Evolutionary conservation across 2,329 filamentous ascomycete species (phyloP).

Genomic region (Fusarium haematococcum): DNA sequence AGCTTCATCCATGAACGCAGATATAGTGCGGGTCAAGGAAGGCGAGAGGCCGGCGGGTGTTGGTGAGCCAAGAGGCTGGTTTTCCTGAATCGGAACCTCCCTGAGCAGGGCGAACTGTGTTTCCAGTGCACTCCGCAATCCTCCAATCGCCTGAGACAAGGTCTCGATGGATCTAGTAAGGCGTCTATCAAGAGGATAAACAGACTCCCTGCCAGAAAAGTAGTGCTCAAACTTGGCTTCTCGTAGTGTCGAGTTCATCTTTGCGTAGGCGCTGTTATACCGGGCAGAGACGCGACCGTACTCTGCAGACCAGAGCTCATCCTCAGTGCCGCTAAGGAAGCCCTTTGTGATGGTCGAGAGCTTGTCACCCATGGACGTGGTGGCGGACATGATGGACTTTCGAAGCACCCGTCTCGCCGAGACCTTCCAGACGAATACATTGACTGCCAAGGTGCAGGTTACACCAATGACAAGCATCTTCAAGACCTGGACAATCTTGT

Average conservation of each 20-base stretch:
- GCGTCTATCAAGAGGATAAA: slow-evolving; percentile 82
- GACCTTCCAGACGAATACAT: slow-evolving; percentile 80
- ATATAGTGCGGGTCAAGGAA: slow-evolving; percentile 42
- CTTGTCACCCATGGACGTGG: slow-evolving; percentile 82
- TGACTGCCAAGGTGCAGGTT: slow-evolving; percentile 76
- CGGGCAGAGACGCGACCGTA: slow-evolving; percentile 71
- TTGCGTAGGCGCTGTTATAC: slow-evolving; percentile 75
- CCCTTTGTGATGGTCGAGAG: slow-evolving; percentile 83
- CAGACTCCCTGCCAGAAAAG: slow-evolving; percentile 79
- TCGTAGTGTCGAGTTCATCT: slow-evolving; percentile 80
- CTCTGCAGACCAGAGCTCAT: slow-evolving; percentile 75
- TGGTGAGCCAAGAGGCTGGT: slow-evolving; percentile 27
- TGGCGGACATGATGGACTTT: slow-evolving; percentile 77
- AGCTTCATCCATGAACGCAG: slow-evolving; percentile 53
- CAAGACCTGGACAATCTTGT: slow-evolving; percentile 84
- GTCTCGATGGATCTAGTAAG: slow-evolving; percentile 87
- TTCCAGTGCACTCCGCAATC: slow-evolving; percentile 86
- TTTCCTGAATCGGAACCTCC: slow-evolving; percentile 59
- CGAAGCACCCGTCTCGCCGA: slow-evolving; percentile 81
- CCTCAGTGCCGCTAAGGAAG: slow-evolving; percentile 85
- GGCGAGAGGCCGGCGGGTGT: slow-evolving; percentile 40
- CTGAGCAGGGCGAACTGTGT: slow-evolving; percentile 89
- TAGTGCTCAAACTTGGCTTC: slow-evolving; percentile 94
- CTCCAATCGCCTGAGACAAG: slow-evolving; percentile 89
- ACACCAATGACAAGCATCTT: slow-evolving; percentile 89